These are phyloP conservation scores for Mycosphaerella sp. DNA, from an alignment of 2,329 filamentous ascomycete species.

Conservation along the genomic window DNA sequence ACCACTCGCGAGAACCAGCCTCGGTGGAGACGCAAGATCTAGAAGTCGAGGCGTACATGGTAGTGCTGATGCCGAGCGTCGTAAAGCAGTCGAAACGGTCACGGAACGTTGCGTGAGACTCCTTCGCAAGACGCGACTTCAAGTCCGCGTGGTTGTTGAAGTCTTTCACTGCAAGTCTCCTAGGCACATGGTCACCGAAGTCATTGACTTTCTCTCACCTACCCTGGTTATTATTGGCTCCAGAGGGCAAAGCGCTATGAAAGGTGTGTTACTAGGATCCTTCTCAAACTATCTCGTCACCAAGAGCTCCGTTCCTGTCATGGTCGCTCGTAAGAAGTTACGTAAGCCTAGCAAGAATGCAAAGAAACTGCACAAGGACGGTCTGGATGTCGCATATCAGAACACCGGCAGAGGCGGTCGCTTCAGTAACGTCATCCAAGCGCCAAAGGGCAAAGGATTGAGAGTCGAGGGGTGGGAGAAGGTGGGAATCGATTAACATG, in stretches of 20 bases:
- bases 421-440: conserved; percentile 33
- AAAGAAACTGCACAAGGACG: conserved; percentile 28
- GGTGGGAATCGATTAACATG: conserved; percentile 31
- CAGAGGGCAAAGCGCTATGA: conserved; percentile 81
- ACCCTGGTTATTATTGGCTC: conserved; percentile 92
- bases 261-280: conserved; percentile 89
- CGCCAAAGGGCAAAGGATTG: conserved; percentile 29
- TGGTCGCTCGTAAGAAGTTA: conserved; percentile 90
- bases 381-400: conserved; percentile 30
- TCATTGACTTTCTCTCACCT: conserved; percentile 87
- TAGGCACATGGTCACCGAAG: conserved; percentile 91
- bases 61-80: conserved; percentile 67
- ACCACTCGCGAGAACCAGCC: conserved; percentile 24
- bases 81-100: conserved; percentile 74
- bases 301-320: conserved; percentile 93
- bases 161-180: conserved; percentile 98
- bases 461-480: conserved; percentile 33
- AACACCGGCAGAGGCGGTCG: conserved; percentile 28
- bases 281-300: conserved; percentile 98
- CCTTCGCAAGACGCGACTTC: conserved; percentile 81
- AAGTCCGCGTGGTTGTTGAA: conserved; percentile 89
- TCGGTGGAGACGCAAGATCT: conserved; percentile 22
- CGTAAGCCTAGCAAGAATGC: conserved; percentile 64
- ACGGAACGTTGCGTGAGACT: conserved; percentile 78
- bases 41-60: conserved; percentile 37